Conservation (phyloP, 1,284 basidiomycete genomes). For the Wolfiporia cocos region DNA sequence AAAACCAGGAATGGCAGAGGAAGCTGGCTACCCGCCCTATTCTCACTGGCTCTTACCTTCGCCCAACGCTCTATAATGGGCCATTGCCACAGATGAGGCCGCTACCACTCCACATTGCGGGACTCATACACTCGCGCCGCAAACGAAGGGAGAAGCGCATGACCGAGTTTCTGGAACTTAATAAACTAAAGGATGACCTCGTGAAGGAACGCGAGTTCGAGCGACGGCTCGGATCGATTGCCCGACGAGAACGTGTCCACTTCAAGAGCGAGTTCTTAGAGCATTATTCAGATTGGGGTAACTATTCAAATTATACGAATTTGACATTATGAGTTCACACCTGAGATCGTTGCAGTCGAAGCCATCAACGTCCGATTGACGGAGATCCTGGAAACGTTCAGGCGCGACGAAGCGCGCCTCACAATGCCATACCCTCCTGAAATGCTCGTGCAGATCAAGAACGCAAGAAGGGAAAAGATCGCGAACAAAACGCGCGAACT, state of each 20-base stretch:
- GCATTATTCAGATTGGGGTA: constrained; percentile 34
- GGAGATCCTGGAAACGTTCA: constrained; percentile 28
- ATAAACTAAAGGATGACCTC: constrained; percentile 39
- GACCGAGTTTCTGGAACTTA: constrained; percentile 25
- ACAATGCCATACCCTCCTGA: constrained; percentile 37
- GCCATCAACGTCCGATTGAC: too few relatives aligned
- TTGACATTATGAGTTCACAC: too few relatives aligned
- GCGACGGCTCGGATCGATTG: constrained; percentile 24
- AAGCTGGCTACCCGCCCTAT: constrained; percentile 50
- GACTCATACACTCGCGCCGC: constrained; percentile 63
- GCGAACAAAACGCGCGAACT: constrained; percentile 56
- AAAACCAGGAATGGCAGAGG: constrained; percentile 41
- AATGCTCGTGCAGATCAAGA: constrained; percentile 41
- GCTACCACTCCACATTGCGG: constrained; percentile 62
- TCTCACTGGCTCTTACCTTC: constrained; percentile 62
- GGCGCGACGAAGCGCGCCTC: constrained; percentile 35
- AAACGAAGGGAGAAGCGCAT: constrained; percentile 40
- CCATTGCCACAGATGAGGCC: constrained; percentile 75
- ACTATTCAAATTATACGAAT: too few relatives aligned
- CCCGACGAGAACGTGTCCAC: constrained; percentile 10
- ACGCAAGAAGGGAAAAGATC: constrained; percentile 52
- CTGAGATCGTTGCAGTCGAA: too few relatives aligned
- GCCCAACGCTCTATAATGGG: constrained; percentile 52
- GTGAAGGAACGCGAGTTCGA: constrained; percentile 53
- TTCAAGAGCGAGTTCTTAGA: constrained; percentile 22